These are phyloP conservation scores for Monosporascus sp. DNA, from an alignment of 2,329 filamentous ascomycete species.

Conservation along the genomic window DNA sequence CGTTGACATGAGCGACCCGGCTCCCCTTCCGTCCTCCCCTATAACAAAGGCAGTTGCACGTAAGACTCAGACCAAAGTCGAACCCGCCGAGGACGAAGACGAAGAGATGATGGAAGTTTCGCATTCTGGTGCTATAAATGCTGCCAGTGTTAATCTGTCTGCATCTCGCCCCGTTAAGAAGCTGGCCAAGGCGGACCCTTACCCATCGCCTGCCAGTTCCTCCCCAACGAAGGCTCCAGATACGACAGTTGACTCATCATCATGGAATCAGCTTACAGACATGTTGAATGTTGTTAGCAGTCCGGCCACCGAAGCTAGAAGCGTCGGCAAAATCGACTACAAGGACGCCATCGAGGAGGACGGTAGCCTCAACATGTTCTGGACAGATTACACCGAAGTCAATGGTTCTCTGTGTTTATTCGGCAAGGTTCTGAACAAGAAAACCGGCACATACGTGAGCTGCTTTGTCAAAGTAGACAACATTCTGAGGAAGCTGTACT, in stretches of 20 bases:
- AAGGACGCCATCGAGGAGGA: conserved; percentile 89
- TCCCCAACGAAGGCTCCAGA: conserved; percentile 62
- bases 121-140: conserved; percentile 63
- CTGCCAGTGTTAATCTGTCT: conserved; percentile 75
- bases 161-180: conserved; percentile 75
- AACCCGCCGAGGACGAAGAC: conserved; percentile 57
- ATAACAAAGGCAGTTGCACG: conserved; percentile 72
- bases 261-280: conserved; percentile 83
- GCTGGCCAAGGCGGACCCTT: conserved; percentile 59
- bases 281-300: conserved; percentile 82
- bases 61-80: conserved; percentile 50
- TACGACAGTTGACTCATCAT: conserved; percentile 65
- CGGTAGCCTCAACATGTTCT: conserved; percentile 89
- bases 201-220: conserved; percentile 68
- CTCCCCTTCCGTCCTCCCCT: conserved; percentile 70
- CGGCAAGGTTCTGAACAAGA: conserved; percentile 91
- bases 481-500: conserved; percentile 85
- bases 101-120: conserved; percentile 86
- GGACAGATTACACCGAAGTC: conserved; percentile 92
- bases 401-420: conserved; percentile 90
- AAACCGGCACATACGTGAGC: conserved; percentile 71
- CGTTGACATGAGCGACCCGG: conserved; percentile 77
- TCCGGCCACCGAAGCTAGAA: conserved; percentile 55
- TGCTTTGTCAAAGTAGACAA: conserved; percentile 97
- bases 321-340: conserved; percentile 74